These are phyloP conservation scores for Artemisia tridentata DNA, from an alignment of 129 eudicot species.

Conservation along the genomic window DNA sequence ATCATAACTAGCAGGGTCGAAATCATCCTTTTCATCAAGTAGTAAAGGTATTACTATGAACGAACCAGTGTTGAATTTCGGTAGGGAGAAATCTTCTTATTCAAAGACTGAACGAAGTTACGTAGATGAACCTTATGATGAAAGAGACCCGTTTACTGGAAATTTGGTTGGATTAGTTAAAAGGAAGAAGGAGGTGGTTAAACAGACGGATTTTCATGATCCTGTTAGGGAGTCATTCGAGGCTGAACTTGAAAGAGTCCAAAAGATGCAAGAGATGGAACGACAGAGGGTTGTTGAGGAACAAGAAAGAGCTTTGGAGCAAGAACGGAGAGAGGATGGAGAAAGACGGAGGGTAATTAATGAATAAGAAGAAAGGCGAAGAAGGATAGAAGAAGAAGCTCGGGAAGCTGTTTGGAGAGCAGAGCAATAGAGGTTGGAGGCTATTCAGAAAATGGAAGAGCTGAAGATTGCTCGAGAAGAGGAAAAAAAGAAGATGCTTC, in stretches of 20 bases:
- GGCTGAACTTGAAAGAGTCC: no score
- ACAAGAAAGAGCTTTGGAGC: slow-evolving; percentile 85
- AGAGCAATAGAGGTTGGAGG: slow-evolving; percentile 78
- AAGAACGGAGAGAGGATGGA: slow-evolving; percentile 81
- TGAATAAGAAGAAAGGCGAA: slow-evolving; percentile 74
- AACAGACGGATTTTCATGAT: no score
- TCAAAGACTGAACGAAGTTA: no score
- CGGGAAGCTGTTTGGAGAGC: slow-evolving; percentile 87
- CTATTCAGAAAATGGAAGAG: slow-evolving; percentile 69
- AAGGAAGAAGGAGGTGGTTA: no score
- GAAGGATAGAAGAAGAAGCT: slow-evolving; percentile 84
- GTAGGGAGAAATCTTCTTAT: no score
- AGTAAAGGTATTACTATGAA: slow-evolving; percentile 41
- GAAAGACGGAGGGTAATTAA: slow-evolving; percentile 63
- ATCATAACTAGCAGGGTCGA: slow-evolving; percentile 38
- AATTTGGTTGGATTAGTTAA: no score
- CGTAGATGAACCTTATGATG: no score
- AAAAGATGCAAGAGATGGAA: no score
- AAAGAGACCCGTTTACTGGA: no score
- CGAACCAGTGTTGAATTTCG: slow-evolving; percentile 43
- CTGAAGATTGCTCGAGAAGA: slow-evolving; percentile 75
- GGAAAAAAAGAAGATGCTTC: slow-evolving; percentile 58
- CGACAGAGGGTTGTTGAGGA: slow-evolving; percentile 67
- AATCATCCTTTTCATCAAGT: slow-evolving; percentile 36
- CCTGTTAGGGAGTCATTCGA: no score